phyloP scores from a whole-genome alignment of 805 yeast species.

The Kuraishia piskuri region DNA sequence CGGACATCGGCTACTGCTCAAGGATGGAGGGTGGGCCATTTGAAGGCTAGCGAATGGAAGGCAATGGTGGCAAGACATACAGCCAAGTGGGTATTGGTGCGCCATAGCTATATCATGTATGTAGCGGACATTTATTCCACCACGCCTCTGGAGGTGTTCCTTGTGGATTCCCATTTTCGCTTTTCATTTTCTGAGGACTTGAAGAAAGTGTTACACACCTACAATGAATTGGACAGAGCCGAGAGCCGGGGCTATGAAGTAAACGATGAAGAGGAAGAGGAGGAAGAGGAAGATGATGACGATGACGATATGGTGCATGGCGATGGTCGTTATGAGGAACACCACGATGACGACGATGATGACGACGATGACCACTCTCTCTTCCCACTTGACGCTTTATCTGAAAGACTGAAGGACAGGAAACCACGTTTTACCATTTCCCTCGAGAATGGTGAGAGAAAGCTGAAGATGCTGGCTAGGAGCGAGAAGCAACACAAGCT shows the following conservation, averaged over 20 bases:
- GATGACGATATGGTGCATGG: slow-evolving; percentile 9
- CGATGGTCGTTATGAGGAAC: slow-evolving; percentile 10
- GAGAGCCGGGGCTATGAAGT: slow-evolving; percentile 18
- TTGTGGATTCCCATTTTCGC: slow-evolving; percentile 73
- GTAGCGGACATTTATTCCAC: slow-evolving; percentile 84
- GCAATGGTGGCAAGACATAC: slow-evolving; percentile 90
- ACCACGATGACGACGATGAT: slow-evolving; percentile 16
- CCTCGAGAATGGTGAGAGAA: slow-evolving; percentile 71
- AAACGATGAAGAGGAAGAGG: slow-evolving; percentile 8
- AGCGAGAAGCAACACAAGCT: slow-evolving; percentile 54
- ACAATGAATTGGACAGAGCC: slow-evolving; percentile 7
- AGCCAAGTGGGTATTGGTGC: slow-evolving; percentile 83
- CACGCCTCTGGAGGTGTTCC: slow-evolving; percentile 81
- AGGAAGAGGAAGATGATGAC: slow-evolving; percentile 10
- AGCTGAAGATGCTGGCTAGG: slow-evolving; percentile 60
- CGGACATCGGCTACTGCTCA: slow-evolving; percentile 79
- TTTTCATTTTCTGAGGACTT: slow-evolving; percentile 35
- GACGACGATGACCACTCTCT: slow-evolving; percentile 23
- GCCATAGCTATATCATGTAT: slow-evolving; percentile 78
- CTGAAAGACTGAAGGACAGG: slow-evolving; percentile 11
- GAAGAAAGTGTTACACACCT: slow-evolving; percentile 1
- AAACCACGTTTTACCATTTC: slow-evolving; percentile 46
- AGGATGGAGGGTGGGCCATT: slow-evolving; percentile 95
- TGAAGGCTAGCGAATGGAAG: slow-evolving; percentile 65
- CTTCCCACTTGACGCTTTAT: slow-evolving; percentile 14